Evolutionary conservation across 2,329 filamentous ascomycete genomes (phyloP).

Genomic region (Cladosporium sp.): DNA sequence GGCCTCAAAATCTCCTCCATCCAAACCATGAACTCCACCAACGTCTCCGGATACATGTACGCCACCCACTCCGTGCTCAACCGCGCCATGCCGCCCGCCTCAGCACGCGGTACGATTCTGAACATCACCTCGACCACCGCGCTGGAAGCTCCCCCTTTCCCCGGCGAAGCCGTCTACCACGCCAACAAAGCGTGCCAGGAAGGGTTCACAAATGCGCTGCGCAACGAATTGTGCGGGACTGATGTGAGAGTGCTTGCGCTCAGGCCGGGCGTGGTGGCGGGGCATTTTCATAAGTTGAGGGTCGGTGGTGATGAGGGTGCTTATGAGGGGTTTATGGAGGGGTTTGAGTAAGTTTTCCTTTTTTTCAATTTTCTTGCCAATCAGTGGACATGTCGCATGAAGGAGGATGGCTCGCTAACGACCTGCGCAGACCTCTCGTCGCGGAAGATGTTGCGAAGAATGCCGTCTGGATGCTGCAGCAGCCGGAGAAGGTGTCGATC

Average conservation of each 20-base stretch:
- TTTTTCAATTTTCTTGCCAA: background rate
- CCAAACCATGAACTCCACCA: constrained; percentile 45
- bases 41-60: constrained; percentile 47
- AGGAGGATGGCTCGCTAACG: background rate
- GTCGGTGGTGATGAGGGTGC: constrained; percentile 42
- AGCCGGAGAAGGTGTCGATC: constrained; percentile 38
- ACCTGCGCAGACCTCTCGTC: constrained; percentile 32
- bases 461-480: constrained; percentile 41
- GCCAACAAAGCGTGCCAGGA: constrained; percentile 46
- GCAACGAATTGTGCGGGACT: constrained; percentile 45
- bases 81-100: constrained; percentile 34
- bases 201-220: constrained; percentile 46
- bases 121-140: constrained; percentile 48
- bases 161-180: constrained; percentile 48
- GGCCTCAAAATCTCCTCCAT: constrained; percentile 39
- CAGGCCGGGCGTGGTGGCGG: constrained; percentile 46
- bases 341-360: constrained; percentile 38
- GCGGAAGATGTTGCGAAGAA: constrained; percentile 42
- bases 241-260: constrained; percentile 47
- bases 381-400: too few species aligned
- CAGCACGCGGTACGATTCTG: constrained; percentile 39
- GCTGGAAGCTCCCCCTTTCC: constrained; percentile 46
- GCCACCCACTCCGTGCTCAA: constrained; percentile 45
- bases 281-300: constrained; percentile 45
- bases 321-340: constrained; percentile 43